These are phyloP conservation scores for Diplodia seriata DNA, from an alignment of 2,329 filamentous ascomycete genomes.

Conservation along the genomic window DNA sequence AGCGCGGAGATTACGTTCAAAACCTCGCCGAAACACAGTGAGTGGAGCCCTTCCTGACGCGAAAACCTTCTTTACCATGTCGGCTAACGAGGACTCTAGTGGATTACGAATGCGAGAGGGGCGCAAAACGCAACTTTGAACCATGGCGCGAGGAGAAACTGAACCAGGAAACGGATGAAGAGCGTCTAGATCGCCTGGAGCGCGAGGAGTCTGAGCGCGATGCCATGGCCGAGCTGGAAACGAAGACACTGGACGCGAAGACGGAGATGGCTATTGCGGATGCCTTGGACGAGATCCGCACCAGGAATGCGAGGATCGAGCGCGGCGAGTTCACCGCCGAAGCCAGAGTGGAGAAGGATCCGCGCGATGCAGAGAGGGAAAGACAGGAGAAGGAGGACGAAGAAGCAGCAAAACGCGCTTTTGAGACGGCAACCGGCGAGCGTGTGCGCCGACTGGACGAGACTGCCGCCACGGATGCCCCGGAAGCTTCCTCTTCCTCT, in stretches of 20 bases:
- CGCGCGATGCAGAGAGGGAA: conserved; percentile 63
- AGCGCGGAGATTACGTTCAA: conserved; percentile 88
- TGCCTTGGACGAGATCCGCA: conserved; percentile 91
- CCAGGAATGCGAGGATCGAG: conserved; percentile 86
- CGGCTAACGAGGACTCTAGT: conserved; percentile 43
- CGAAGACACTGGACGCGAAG: conserved; percentile 91
- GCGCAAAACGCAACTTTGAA: conserved; percentile 92
- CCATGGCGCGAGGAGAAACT: conserved; percentile 77
- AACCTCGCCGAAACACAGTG: conserved; percentile 83
- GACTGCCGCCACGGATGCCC: conserved; percentile 46
- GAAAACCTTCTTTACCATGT: neutral
- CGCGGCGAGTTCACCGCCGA: conserved; percentile 71
- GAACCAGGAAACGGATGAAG: conserved; percentile 81
- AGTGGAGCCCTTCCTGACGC: neutral
- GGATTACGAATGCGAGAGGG: conserved; percentile 82
- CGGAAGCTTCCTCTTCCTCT: conserved; percentile 35
- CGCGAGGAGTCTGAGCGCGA: conserved; percentile 80
- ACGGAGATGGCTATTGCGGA: conserved; percentile 97
- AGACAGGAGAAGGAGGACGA: conserved; percentile 81
- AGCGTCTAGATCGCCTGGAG: conserved; percentile 84
- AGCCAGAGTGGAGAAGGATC: conserved; percentile 59
- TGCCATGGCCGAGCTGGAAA: conserved; percentile 93
- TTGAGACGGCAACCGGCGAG: conserved; percentile 56
- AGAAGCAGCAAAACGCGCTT: conserved; percentile 79
- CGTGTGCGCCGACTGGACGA: conserved; percentile 34